A percentile compares a stretch with the other conserved stretches of the same genome.
These are phyloP conservation scores for Neophaeococcomyces mojaviensis DNA, from an alignment of 2,329 filamentous ascomycete genomes.

Conservation along the genomic window DNA sequence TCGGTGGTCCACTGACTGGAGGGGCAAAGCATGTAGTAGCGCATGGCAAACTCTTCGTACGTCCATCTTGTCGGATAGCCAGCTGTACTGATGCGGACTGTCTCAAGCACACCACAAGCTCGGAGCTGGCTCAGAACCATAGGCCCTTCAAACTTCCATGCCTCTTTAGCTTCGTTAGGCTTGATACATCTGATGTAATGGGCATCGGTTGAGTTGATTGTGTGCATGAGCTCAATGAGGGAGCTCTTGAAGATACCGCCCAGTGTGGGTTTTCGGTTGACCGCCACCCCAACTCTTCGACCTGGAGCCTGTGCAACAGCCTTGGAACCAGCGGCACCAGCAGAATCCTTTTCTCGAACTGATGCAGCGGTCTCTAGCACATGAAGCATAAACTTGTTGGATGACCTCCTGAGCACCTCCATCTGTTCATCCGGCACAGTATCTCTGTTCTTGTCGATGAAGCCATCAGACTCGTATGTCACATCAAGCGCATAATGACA, in stretches of 20 bases:
- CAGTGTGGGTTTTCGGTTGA: slow-evolving; percentile 91
- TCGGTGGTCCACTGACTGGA: slow-evolving; percentile 87
- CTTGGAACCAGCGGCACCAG: slow-evolving; percentile 59
- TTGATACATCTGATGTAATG: slow-evolving; percentile 99
- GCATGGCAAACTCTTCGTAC: slow-evolving; percentile 93
- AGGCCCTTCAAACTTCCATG: slow-evolving; percentile 96
- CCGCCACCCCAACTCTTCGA: slow-evolving; percentile 81
- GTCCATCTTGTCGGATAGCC: slow-evolving; percentile 98
- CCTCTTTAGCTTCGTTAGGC: slow-evolving; percentile 91
- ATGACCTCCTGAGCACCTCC: slow-evolving; percentile 77
- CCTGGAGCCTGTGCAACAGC: slow-evolving; percentile 58
- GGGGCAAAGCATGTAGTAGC: slow-evolving; percentile 96
- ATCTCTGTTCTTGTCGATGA: slow-evolving; percentile 99
- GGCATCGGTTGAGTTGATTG: slow-evolving; percentile 95
- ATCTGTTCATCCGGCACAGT: slow-evolving; percentile 98
- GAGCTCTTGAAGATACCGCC: slow-evolving; percentile 99
- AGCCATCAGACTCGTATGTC: slow-evolving; percentile 96
- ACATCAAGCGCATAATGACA: slow-evolving; percentile 98
- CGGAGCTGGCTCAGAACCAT: slow-evolving; percentile 97
- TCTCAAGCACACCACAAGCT: slow-evolving; percentile 97
- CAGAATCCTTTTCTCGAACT: slow-evolving; percentile 80
- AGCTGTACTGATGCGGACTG: slow-evolving; percentile 92
- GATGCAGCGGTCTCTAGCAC: slow-evolving; percentile 79
- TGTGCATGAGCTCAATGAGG: slow-evolving; percentile 93
- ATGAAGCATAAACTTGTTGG: slow-evolving; percentile 74